Evolutionary conservation across 192 early-diverging fungal genomes (phyloP).

Genomic region (Entophlyctis helioformis): DNA sequence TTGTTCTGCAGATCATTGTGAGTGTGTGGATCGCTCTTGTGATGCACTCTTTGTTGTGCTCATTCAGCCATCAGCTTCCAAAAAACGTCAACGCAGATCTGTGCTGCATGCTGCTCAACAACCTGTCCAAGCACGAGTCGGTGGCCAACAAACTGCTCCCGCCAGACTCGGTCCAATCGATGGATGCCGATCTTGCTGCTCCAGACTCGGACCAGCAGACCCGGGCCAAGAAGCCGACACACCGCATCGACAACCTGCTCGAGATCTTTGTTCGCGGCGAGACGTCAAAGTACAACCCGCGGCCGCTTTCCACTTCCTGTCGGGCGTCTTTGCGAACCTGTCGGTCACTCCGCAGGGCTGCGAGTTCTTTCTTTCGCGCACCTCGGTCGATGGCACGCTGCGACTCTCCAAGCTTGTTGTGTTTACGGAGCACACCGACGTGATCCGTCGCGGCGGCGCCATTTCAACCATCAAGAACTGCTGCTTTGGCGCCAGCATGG

Average conservation of each 20-base stretch:
- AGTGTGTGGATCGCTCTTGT: slow-evolving; percentile 1
- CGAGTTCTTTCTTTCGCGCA: slow-evolving; percentile 49
- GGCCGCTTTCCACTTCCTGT: slow-evolving; percentile 74
- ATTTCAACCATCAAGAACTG: slow-evolving; percentile 80
- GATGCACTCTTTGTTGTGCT: background rate
- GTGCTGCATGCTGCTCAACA: slow-evolving; percentile 83
- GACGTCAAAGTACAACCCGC: slow-evolving; percentile 64
- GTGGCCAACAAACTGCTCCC: slow-evolving; percentile 46
- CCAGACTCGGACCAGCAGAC: no score
- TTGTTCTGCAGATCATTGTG: slow-evolving; percentile 61
- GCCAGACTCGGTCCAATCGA: slow-evolving; percentile 16
- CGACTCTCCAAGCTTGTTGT: slow-evolving; percentile 76
- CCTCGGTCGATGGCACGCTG: slow-evolving; percentile 48
- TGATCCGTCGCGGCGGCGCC: slow-evolving; percentile 85
- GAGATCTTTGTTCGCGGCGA: slow-evolving; percentile 82
- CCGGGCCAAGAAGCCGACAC: slow-evolving; percentile 21
- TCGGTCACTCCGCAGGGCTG: slow-evolving; percentile 40
- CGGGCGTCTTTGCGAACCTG: slow-evolving; percentile 86
- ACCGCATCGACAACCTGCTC: slow-evolving; percentile 69
- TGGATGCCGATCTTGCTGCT: slow-evolving; percentile 6
- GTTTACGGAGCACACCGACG: slow-evolving; percentile 68
- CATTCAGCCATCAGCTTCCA: slow-evolving; percentile 35
- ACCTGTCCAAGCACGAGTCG: slow-evolving; percentile 63
- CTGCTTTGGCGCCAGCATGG: slow-evolving; percentile 60
- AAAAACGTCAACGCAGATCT: slow-evolving; percentile 64